Conservation (phyloP, 257 asterid genomes). For the Echites panduratus region DNA sequence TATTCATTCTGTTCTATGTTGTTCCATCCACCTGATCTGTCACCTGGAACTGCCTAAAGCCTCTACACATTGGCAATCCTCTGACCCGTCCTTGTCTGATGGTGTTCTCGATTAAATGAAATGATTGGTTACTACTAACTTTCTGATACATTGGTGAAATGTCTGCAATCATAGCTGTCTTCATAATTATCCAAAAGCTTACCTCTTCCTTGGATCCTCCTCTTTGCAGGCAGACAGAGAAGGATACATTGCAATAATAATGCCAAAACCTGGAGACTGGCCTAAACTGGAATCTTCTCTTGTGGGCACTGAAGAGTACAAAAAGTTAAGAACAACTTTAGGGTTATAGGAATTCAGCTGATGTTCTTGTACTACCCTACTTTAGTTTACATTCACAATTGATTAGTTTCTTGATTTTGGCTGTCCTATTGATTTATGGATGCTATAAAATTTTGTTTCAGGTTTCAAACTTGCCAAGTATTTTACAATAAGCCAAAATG, state of each 20-base stretch:
- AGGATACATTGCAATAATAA: slow-evolving; percentile 84
- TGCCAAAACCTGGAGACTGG: slow-evolving; percentile 93
- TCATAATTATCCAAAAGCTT: not conserved
- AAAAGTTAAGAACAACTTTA: slow-evolving; percentile 25
- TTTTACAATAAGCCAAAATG: not conserved
- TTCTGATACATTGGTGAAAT: not conserved
- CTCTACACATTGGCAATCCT: not conserved
- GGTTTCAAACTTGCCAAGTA: not conserved
- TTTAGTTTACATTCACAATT: slow-evolving; percentile 2
- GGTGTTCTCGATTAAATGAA: not conserved
- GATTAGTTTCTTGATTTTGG: not conserved
- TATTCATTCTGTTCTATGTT: not conserved
- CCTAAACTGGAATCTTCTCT: slow-evolving; percentile 62
- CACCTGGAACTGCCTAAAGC: not conserved
- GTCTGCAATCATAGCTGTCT: not conserved
- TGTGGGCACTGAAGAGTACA: slow-evolving; percentile 45
- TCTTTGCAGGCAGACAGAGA: slow-evolving; percentile 69
- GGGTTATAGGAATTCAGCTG: not conserved
- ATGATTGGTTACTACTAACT: not conserved
- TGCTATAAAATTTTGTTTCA: not conserved
- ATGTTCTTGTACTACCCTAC: not conserved
- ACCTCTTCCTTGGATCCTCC: not conserved
- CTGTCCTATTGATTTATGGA: not conserved
- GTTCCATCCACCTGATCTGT: not conserved
- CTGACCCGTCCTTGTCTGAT: not conserved